phyloP scores from a whole-genome alignment of 768 basidiomycete genomes.

The Lentinula lateritia region DNA sequence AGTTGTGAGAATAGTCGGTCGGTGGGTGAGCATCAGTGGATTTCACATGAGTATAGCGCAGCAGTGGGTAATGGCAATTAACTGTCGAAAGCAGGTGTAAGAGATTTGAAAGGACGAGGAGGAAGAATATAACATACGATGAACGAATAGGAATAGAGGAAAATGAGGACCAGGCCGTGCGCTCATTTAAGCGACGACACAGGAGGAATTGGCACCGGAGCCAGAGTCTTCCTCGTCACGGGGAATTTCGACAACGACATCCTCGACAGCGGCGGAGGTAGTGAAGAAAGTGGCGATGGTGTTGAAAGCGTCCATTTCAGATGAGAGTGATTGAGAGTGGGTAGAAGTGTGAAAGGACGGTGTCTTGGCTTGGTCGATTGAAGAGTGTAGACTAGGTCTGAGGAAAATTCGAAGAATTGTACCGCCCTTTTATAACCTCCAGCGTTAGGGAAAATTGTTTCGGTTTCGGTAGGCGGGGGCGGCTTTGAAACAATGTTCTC shows the following conservation, averaged over 20 bases:
- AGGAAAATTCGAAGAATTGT: neutral
- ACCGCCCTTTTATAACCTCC: neutral
- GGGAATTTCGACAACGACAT: neutral
- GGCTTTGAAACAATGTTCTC: neutral
- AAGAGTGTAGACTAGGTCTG: neutral
- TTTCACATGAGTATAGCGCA: neutral
- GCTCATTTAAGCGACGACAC: slow-evolving; percentile 1
- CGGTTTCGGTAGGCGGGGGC: neutral
- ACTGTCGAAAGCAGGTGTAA: neutral
- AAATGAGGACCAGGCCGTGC: neutral
- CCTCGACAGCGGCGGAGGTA: neutral
- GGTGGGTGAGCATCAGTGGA: neutral
- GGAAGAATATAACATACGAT: neutral
- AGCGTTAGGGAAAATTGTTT: neutral
- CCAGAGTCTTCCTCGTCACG: neutral
- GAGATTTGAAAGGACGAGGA: neutral
- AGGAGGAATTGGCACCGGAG: slow-evolving; percentile 1
- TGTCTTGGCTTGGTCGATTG: neutral
- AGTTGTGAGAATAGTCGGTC: neutral
- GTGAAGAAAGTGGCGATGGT: neutral
- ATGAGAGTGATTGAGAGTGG: neutral
- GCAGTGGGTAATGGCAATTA: neutral
- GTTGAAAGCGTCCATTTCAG: slow-evolving; percentile 5
- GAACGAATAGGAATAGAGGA: neutral
- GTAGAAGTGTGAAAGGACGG: neutral